These are phyloP conservation scores for Lepidium didymum DNA, from an alignment of 345 rosid species.

Conservation along the genomic window DNA sequence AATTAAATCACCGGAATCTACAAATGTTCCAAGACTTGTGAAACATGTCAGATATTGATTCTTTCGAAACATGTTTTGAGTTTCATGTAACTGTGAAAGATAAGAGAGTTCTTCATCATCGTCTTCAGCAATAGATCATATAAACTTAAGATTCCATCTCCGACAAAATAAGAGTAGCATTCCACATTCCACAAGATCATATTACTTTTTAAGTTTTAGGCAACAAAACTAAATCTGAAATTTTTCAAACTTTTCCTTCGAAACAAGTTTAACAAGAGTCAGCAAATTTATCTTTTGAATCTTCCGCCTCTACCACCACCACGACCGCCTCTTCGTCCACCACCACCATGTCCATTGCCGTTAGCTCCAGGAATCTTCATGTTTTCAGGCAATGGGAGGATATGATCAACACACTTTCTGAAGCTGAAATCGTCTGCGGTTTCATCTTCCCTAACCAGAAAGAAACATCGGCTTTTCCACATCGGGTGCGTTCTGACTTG, in stretches of 20 bases:
- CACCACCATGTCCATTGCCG: slow-evolving; percentile 37
- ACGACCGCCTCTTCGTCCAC: slow-evolving; percentile 52
- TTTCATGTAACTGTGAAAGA: neutral
- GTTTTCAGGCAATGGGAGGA: slow-evolving; percentile 81
- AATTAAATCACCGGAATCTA: no score
- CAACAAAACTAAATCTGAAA: slow-evolving; percentile 7
- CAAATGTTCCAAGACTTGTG: no score
- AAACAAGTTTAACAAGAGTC: neutral
- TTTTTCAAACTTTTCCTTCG: neutral
- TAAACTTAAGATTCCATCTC: slow-evolving; percentile 9
- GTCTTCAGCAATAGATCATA: neutral
- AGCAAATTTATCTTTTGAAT: slow-evolving; percentile 27
- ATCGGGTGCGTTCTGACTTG: slow-evolving; percentile 70
- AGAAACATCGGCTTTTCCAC: slow-evolving; percentile 77
- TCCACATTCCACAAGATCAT: slow-evolving; percentile 1
- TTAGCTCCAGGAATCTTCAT: slow-evolving; percentile 48
- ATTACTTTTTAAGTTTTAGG: neutral
- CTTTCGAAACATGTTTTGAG: neutral
- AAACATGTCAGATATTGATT: no score
- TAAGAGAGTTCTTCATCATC: neutral
- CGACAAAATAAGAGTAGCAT: neutral
- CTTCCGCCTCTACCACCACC: slow-evolving; percentile 44
- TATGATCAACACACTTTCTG: slow-evolving; percentile 88
- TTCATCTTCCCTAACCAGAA: slow-evolving; percentile 67
- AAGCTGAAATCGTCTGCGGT: slow-evolving; percentile 86